Conservation (phyloP, 257 asterid species). For the Solanum ossicruentum region DNA sequence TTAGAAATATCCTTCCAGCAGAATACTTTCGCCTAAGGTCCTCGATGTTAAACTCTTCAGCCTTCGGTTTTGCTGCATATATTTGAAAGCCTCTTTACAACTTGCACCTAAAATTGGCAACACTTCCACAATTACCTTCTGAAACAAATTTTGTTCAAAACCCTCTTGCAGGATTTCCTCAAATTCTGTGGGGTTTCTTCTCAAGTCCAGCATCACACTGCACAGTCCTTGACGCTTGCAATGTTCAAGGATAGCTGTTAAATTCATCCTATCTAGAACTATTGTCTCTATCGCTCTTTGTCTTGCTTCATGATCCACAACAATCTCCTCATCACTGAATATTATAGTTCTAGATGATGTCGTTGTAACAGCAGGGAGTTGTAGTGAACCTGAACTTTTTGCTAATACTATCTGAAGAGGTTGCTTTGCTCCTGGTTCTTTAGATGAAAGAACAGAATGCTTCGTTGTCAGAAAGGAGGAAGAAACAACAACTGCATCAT, state of each 20-base stretch:
- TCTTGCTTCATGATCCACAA: slow-evolving; percentile 10
- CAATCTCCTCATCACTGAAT: slow-evolving; percentile 23
- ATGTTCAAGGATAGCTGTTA: slow-evolving; percentile 50
- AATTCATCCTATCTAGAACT: slow-evolving; percentile 23
- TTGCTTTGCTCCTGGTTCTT: slow-evolving; percentile 74
- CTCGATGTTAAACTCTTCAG: slow-evolving; percentile 43
- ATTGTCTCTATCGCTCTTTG: slow-evolving; percentile 34
- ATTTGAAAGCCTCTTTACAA: slow-evolving; percentile 2
- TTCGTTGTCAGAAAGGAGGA: slow-evolving; percentile 14
- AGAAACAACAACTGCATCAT: slow-evolving; percentile 57
- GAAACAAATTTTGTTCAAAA: slow-evolving; percentile 40
- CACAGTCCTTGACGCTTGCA: slow-evolving; percentile 62
- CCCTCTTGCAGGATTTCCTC: slow-evolving; percentile 59
- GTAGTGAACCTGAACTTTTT: slow-evolving; percentile 12
- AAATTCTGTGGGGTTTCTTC: slow-evolving; percentile 27
- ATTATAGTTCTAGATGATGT: slow-evolving; percentile 25
- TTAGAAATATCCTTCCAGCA: slow-evolving; percentile 72
- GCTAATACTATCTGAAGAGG: slow-evolving; percentile 55
- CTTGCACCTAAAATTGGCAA: slow-evolving; percentile 45
- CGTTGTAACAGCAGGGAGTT: slow-evolving; percentile 8
- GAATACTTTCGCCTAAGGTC: slow-evolving; percentile 33
- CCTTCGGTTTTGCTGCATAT: slow-evolving; percentile 10
- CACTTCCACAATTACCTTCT: slow-evolving; percentile 70
- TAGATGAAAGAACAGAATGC: slow-evolving; percentile 33
- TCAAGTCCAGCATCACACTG: slow-evolving; percentile 61